Base-by-base conservation (phyloP, 768 basidiomycete species). In the Serendipita sp. region DNA sequence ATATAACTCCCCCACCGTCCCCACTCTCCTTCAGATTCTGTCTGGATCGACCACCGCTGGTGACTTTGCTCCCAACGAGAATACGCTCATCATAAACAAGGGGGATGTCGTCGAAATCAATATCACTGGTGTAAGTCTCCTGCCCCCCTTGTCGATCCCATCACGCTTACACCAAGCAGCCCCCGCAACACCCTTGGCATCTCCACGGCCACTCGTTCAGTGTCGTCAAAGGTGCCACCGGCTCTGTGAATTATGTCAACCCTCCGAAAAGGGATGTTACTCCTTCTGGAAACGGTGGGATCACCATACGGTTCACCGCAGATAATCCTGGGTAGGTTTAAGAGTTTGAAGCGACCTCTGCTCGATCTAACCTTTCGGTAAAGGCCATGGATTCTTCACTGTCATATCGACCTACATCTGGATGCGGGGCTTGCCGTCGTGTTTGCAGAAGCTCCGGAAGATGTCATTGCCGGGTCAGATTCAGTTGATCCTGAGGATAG, bases 21-120 rank as follows among this genome's bases (percentile, higher is more conserved):
- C 60, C 5, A 61, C 60, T 14, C 60, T 61, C 31, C 60, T 61
- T 20, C 30, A 41, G 20, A 61, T 61, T 22, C 20, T 61, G 58
- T 28, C 51, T 11, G 62, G 51, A 17, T 58, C 62, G 3, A 61
- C 58, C 4, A 17, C 3, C 17, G 24, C 20, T 17, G 5, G 7
- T 4, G 62, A 63, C 62, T 63, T 63, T 50, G 51, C 24, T 16
- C 31, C 33, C 17, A 63, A 31, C 28, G 62, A 63, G 16, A 63
- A 63, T 38, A 63, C 62, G 1, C n/a, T 63, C n/a, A 60, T 63
- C 30, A 30, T 63, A 7, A 28, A 22, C 61, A 60, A 43, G 28
- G 51, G 51, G 16, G 41, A 63, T 33, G 31, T 33, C 31, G 53
- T 58, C 3, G 53, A 58, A 28, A 31, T 58, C 20, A 61, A 41